Percentiles rank a stretch among this genome's conserved stretches.
phyloP scores from a whole-genome alignment of 208 protist species.

The Leishmania amazonensis region DNA sequence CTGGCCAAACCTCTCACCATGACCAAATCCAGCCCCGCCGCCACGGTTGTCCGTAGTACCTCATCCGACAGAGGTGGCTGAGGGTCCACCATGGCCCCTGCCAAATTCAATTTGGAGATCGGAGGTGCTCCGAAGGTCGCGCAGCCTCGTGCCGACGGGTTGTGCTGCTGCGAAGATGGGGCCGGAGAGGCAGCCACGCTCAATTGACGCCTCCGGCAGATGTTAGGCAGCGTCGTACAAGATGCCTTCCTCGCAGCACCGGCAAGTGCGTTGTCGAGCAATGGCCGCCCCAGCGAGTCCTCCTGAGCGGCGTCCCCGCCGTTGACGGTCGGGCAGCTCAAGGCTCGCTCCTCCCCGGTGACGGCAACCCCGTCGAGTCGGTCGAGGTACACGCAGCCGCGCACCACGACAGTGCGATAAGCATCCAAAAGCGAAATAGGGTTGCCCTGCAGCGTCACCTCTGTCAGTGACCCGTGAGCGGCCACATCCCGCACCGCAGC shows the following conservation, averaged over 20 bases:
- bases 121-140: background rate
- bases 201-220: background rate
- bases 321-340: slow-evolving; percentile 7
- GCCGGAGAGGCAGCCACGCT: background rate
- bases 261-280: background rate
- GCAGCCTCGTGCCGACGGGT: background rate
- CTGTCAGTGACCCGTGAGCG: slow-evolving; percentile 48
- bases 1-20: slow-evolving; percentile 41
- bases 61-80: slow-evolving; percentile 6
- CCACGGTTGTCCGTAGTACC: slow-evolving; percentile 33
- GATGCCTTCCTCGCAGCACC: background rate
- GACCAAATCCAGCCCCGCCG: slow-evolving; percentile 42
- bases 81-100: background rate
- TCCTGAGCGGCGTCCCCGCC: background rate
- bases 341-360: slow-evolving; percentile 38
- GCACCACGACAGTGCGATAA: slow-evolving; percentile 52
- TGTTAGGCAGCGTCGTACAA: background rate
- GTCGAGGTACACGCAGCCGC: slow-evolving; percentile 52
- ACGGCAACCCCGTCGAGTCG: slow-evolving; percentile 60
- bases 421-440: slow-evolving; percentile 68
- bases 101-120: background rate
- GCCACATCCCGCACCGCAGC: slow-evolving; percentile 33
- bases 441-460: slow-evolving; percentile 70
- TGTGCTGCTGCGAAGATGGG: background rate
- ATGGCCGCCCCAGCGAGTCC: background rate